These are phyloP conservation scores for Auricularia sp. DNA, from an alignment of 768 basidiomycete genomes.

Conservation along the genomic window DNA sequence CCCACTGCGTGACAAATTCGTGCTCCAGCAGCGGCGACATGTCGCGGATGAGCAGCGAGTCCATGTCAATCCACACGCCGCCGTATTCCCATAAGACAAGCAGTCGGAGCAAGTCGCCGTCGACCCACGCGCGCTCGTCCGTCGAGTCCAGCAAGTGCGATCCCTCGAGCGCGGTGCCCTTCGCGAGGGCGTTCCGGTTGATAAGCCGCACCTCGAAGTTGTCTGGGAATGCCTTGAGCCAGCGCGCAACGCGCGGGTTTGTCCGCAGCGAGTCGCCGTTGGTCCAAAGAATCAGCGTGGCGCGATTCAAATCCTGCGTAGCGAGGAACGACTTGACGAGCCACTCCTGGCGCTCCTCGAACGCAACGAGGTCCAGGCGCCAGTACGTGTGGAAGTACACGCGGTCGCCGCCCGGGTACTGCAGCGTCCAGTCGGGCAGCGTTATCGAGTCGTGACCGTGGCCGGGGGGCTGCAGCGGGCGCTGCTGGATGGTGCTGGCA, in stretches of 20 bases:
- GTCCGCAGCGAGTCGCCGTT: conserved; percentile 57
- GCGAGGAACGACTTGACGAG: conserved; percentile 92
- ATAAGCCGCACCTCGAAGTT: conserved; percentile 63
- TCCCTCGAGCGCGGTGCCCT: conserved; percentile 67
- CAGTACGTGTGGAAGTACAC: conserved; percentile 87
- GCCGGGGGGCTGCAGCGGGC: conserved; percentile 7
- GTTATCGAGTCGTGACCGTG: neutral
- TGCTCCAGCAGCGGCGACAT: conserved; percentile 79
- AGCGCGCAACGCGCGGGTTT: conserved; percentile 49
- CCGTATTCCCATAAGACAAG: conserved; percentile 84
- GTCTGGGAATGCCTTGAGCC: conserved; percentile 53
- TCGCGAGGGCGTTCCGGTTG: conserved; percentile 37
- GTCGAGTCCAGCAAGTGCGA: conserved; percentile 46
- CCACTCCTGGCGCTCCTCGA: conserved; percentile 75
- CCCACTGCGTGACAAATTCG: conserved; percentile 98
- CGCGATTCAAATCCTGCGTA: conserved; percentile 61
- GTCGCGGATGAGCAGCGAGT: conserved; percentile 83
- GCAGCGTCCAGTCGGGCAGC: neutral
- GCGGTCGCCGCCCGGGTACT: conserved; percentile 29
- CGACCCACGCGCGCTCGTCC: conserved; percentile 86
- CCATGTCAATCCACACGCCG: conserved; percentile 97
- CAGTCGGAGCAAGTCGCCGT: conserved; percentile 85
- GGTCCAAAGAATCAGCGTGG: conserved; percentile 81
- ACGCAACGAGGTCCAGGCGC: conserved; percentile 78
- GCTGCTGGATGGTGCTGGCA: conserved; percentile 62